Percentiles rank a stretch among this genome's conserved stretches.
These are phyloP conservation scores for Botrytis deweyae DNA, from an alignment of 2,329 filamentous ascomycete genomes.

Conservation along the genomic window DNA sequence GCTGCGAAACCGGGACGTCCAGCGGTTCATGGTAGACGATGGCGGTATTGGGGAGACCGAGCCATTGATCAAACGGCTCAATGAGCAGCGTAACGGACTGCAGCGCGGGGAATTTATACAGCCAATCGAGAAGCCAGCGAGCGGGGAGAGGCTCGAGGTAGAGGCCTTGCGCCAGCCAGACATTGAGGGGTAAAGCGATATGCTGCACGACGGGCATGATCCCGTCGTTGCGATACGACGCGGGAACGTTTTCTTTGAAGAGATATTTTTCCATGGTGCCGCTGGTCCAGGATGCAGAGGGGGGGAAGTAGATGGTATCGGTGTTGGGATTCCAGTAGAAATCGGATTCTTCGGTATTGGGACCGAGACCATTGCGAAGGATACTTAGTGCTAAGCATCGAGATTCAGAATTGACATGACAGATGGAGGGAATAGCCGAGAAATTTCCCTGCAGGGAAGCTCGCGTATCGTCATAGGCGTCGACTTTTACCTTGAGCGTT, in stretches of 20 bases:
- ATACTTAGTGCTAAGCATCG: background rate
- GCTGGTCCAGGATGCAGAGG: constrained; percentile 4
- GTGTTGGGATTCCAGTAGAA: constrained; percentile 16
- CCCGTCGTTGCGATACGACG: background rate
- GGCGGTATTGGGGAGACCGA: background rate
- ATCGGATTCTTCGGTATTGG: background rate
- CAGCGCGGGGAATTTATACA: background rate
- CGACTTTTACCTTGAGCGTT: constrained; percentile 2
- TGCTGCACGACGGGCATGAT: background rate
- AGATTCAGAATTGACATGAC: constrained; percentile 22
- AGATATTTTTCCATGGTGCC: constrained; percentile 3
- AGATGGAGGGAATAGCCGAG: constrained; percentile 27
- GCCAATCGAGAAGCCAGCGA: background rate
- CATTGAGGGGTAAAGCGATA: background rate
- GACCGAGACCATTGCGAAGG: background rate
- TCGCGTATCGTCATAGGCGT: background rate
- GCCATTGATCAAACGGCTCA: constrained; percentile 5
- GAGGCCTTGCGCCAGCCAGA: background rate
- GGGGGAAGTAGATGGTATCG: constrained; percentile 12
- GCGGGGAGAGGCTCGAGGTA: background rate
- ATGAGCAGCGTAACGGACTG: background rate
- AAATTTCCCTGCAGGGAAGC: constrained; percentile 11
- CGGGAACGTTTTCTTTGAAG: background rate
- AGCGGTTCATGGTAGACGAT: constrained; percentile 1
- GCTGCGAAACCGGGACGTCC: background rate